A percentile compares a stretch with the other conserved stretches of the same genome.
These are phyloP conservation scores for Telopea speciosissima DNA, from an alignment of 177 flowering plant genomes.

Conservation along the genomic window DNA sequence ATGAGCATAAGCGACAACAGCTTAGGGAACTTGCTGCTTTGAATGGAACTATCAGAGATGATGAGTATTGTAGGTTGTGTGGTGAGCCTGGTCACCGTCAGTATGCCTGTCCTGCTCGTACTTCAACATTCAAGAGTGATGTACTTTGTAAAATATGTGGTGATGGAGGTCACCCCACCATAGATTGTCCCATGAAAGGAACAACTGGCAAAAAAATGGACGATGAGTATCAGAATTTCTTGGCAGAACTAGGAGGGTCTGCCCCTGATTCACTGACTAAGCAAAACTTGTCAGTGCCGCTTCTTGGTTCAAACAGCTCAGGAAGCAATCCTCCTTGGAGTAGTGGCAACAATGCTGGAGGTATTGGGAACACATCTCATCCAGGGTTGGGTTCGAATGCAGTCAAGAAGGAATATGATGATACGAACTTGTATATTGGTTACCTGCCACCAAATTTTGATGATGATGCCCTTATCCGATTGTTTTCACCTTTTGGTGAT, in stretches of 20 bases:
- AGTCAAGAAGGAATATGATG: slow-evolving; percentile 72
- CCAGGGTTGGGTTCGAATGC: slow-evolving; percentile 39
- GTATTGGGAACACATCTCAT: slow-evolving; percentile 36
- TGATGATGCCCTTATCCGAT: slow-evolving; percentile 73
- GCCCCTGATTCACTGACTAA: slow-evolving; percentile 62
- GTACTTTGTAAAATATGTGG: slow-evolving; percentile 92
- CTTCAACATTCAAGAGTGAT: slow-evolving; percentile 86
- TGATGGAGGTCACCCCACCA: slow-evolving; percentile 95
- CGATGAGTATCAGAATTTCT: slow-evolving; percentile 89
- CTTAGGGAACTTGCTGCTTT: slow-evolving; percentile 88
- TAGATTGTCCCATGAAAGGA: slow-evolving; percentile 90
- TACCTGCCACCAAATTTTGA: slow-evolving; percentile 88
- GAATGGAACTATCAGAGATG: slow-evolving; percentile 94
- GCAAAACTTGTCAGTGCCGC: slow-evolving; percentile 35
- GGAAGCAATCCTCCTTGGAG: slow-evolving; percentile 81
- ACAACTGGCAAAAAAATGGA: slow-evolving; percentile 94
- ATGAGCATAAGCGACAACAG: slow-evolving; percentile 97
- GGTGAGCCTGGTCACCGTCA: slow-evolving; percentile 97
- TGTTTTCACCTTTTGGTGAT: slow-evolving; percentile 80
- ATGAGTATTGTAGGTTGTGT: slow-evolving; percentile 87
- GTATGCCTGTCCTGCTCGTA: slow-evolving; percentile 84
- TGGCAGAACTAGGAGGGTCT: slow-evolving; percentile 89
- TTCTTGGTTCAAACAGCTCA: slow-evolving; percentile 38
- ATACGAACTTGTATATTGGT: slow-evolving; percentile 87
- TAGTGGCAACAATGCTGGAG: slow-evolving; percentile 27